Conservation (phyloP, 768 basidiomycete genomes). For the Mycena capillaripes region DNA sequence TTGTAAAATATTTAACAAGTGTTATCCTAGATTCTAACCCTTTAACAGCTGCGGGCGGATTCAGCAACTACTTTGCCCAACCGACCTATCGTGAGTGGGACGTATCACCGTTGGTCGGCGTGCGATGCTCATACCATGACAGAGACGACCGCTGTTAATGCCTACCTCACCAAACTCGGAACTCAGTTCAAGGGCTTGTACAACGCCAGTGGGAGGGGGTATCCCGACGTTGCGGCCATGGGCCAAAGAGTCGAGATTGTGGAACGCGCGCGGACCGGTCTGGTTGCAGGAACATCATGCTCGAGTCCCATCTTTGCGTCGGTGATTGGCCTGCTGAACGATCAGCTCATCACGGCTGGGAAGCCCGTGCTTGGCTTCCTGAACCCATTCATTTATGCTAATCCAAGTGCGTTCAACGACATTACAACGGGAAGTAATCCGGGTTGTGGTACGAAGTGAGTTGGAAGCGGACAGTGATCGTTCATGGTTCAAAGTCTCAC, state of each 20-base stretch:
- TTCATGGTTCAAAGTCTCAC: not conserved
- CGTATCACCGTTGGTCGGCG: not conserved
- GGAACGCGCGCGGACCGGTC: conserved; percentile 33
- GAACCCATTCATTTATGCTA: conserved; percentile 55
- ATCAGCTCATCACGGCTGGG: conserved; percentile 51
- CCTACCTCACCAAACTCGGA: conserved; percentile 35
- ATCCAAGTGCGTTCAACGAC: conserved; percentile 55
- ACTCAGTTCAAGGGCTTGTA: conserved; percentile 20
- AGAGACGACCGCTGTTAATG: conserved; percentile 26
- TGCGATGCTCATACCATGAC: not conserved
- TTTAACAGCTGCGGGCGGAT: conserved; percentile 70
- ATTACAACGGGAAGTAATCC: conserved; percentile 57
- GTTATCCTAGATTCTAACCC: too few relatives aligned
- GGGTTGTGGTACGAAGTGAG: conserved; percentile 58
- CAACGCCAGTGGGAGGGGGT: conserved; percentile 33
- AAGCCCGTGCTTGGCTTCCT: conserved; percentile 42
- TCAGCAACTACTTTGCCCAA: conserved; percentile 56
- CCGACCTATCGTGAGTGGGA: conserved; percentile 36
- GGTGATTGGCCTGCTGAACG: conserved; percentile 62
- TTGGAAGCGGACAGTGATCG: conserved; percentile 22
- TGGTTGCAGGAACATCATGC: conserved; percentile 61
- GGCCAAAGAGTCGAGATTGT: conserved; percentile 38
- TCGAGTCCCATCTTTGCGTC: conserved; percentile 61
- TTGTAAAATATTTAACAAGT: too few relatives aligned
- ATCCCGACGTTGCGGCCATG: conserved; percentile 43